These are phyloP conservation scores for Nicotiana sylvestris DNA, from an alignment of 257 asterid genomes.

Conservation along the genomic window DNA sequence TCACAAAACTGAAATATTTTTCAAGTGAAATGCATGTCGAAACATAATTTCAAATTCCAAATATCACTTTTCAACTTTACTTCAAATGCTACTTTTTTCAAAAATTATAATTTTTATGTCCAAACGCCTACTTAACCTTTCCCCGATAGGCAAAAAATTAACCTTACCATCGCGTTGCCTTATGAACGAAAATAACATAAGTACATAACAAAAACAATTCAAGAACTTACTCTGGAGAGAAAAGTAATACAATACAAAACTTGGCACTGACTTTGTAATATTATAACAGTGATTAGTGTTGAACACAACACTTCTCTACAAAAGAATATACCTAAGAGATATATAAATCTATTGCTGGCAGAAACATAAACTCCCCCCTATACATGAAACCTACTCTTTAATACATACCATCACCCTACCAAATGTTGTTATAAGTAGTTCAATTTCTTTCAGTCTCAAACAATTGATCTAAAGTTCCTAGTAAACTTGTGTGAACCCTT, in stretches of 20 bases:
- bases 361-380: neutral
- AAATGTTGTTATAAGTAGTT: too few species aligned
- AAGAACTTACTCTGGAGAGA: too few species aligned
- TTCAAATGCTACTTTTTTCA: too few species aligned
- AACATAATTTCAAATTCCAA: too few species aligned
- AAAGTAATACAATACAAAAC: neutral
- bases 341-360: slow-evolving; percentile 3
- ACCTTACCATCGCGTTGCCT: neutral
- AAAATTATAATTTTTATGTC: too few species aligned
- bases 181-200: neutral
- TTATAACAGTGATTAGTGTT: neutral
- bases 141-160: neutral
- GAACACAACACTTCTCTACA: neutral
- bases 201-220: neutral
- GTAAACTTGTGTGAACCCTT: too few species aligned
- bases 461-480: too few species aligned
- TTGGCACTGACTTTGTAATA: neutral
- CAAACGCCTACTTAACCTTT: neutral
- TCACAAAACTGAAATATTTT: too few species aligned
- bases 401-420: too few species aligned
- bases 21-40: too few species aligned
- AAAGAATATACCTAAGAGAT: neutral
- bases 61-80: too few species aligned
- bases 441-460: too few species aligned
- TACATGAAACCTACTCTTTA: neutral